phyloP scores from a whole-genome alignment of 1,284 basidiomycete species.

The Cutaneotrichosporon spelunceum region DNA sequence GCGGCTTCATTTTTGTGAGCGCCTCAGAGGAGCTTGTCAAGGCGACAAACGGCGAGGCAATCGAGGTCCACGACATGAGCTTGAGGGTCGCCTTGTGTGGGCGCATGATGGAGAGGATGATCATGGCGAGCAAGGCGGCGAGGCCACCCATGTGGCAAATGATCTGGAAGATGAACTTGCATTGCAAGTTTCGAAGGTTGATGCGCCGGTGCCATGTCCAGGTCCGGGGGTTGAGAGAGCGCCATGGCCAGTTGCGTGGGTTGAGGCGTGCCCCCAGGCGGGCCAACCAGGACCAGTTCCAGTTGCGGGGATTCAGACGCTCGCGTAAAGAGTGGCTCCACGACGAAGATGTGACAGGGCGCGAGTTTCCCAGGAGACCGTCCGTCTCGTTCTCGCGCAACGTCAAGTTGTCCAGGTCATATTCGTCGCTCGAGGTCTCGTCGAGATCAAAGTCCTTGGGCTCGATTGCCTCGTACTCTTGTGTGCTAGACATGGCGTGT shows the following conservation, averaged over 20 bases:
- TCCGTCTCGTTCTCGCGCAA: constrained; percentile 1
- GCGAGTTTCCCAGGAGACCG: background rate
- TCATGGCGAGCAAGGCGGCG: background rate
- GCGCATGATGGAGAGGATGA: constrained; percentile 3
- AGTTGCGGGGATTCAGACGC: background rate
- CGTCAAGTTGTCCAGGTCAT: background rate
- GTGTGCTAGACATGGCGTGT: background rate
- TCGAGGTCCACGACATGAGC: constrained; percentile 7
- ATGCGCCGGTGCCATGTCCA: background rate
- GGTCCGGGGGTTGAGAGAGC: background rate
- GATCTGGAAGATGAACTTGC: background rate
- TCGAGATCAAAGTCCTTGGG: constrained; percentile 10
- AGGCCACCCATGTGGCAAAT: background rate
- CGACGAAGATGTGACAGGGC: background rate
- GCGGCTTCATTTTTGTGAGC: background rate
- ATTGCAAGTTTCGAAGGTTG: constrained; percentile 5
- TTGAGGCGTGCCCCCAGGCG: background rate
- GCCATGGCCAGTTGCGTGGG: background rate
- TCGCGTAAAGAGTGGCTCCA: background rate
- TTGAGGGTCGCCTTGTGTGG: constrained; percentile 3
- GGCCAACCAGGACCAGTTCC: constrained; percentile 1
- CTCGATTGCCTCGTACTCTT: background rate
- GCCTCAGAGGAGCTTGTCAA: background rate
- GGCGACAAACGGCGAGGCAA: background rate
- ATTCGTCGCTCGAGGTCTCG: constrained; percentile 5